Conservation (phyloP, 768 basidiomycete species). For the Termitomyces sp. region DNA sequence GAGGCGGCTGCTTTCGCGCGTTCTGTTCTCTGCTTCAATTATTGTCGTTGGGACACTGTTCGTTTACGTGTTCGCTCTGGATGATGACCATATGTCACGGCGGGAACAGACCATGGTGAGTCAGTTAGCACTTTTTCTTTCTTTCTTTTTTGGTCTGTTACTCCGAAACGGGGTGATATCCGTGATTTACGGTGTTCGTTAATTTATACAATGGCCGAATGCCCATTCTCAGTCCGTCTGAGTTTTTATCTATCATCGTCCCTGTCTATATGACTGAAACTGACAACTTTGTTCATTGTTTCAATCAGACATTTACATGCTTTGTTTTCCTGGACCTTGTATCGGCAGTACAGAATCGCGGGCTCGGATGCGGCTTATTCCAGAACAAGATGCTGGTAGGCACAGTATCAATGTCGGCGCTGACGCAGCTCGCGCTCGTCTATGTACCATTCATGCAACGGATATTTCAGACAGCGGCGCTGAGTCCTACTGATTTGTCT, state of each 20-base stretch:
- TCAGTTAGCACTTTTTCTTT: neutral
- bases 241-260: neutral
- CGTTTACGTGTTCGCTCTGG: constrained; percentile 77
- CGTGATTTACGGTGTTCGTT: constrained; percentile 4
- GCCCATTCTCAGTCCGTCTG: neutral
- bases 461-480: constrained; percentile 89
- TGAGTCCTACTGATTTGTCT: constrained; percentile 60
- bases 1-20: constrained; percentile 62
- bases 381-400: constrained; percentile 87
- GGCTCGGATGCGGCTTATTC: constrained; percentile 75
- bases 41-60: constrained; percentile 88
- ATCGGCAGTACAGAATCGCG: constrained; percentile 92
- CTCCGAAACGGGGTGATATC: neutral
- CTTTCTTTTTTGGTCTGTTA: neutral
- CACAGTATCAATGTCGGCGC: constrained; percentile 82
- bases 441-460: constrained; percentile 90
- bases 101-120: constrained; percentile 95
- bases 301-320: constrained; percentile 81
- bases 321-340: constrained; percentile 97
- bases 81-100: constrained; percentile 76
- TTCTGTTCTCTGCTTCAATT: constrained; percentile 89
- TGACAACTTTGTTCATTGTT: neutral
- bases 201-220: neutral
- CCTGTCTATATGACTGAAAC: neutral
- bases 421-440: constrained; percentile 79